Conservation (phyloP, 169 alveolate genomes). For the Sarcocystis neurona region DNA sequence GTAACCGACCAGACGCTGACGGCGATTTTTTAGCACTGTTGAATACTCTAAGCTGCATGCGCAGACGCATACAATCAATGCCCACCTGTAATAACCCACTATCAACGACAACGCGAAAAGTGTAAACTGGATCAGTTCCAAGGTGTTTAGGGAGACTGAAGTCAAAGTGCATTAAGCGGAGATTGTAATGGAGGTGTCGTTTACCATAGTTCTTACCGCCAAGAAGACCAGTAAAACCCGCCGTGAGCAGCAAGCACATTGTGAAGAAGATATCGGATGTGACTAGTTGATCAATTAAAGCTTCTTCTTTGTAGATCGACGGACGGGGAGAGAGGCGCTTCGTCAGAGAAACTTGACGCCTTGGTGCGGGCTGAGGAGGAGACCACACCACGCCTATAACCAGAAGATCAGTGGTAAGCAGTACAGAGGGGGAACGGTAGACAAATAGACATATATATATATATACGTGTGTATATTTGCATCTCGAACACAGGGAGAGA, state of each 20-base stretch:
- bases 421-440: background rate
- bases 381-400: conserved; percentile 51
- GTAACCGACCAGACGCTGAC: conserved; percentile 76
- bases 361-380: conserved; percentile 54
- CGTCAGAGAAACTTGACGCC: conserved; percentile 36
- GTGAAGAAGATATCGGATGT: conserved; percentile 63
- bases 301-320: background rate
- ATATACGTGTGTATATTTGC: too few relatives aligned
- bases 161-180: background rate
- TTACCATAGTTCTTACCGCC: conserved; percentile 28
- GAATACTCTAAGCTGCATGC: background rate
- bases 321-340: conserved; percentile 47
- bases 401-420: background rate
- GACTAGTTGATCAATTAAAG: conserved; percentile 54
- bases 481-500: too few relatives aligned
- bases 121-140: conserved; percentile 64
- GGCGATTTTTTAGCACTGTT: too few relatives aligned
- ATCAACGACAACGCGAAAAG: conserved; percentile 61
- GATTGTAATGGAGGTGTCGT: background rate
- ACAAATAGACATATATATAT: background rate
- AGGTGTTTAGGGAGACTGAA: conserved; percentile 47
- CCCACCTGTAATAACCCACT: conserved; percentile 63
- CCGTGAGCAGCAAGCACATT: conserved; percentile 57
- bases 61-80: background rate
- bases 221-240: conserved; percentile 60